Conservation (phyloP, 345 rosid genomes). For the Leavenworthia alabamica region DNA sequence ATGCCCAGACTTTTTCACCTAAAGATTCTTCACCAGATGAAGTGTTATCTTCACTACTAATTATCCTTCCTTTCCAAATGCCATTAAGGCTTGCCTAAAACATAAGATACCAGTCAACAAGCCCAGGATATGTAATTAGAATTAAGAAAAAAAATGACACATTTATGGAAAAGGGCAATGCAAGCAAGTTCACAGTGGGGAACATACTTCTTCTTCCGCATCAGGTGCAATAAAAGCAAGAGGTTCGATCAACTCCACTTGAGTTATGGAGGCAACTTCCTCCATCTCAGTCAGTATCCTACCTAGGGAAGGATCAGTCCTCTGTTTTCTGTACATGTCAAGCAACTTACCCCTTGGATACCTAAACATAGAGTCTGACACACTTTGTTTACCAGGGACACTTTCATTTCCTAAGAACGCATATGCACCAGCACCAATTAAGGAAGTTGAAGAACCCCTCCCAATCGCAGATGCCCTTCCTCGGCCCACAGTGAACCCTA, state of each 20-base stretch:
- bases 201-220: slow-evolving; percentile 66
- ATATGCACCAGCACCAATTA: slow-evolving; percentile 19
- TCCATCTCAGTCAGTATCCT: slow-evolving; percentile 60
- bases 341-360: slow-evolving; percentile 74
- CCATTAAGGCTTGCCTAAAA: slow-evolving; percentile 50
- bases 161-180: neutral
- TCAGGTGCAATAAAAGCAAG: slow-evolving; percentile 73
- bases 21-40: slow-evolving; percentile 37
- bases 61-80: slow-evolving; percentile 68
- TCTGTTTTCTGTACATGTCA: slow-evolving; percentile 30
- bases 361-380: slow-evolving; percentile 31
- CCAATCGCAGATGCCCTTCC: slow-evolving; percentile 44
- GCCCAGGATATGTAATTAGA: slow-evolving; percentile 4
- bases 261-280: slow-evolving; percentile 39
- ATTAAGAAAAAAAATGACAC: slow-evolving; percentile 6
- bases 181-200: neutral
- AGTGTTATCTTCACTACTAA: slow-evolving; percentile 50
- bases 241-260: slow-evolving; percentile 42
- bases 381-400: slow-evolving; percentile 23
- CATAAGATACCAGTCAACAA: neutral
- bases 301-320: slow-evolving; percentile 24
- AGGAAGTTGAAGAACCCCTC: slow-evolving; percentile 24
- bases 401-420: slow-evolving; percentile 9
- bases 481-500: slow-evolving; percentile 67
- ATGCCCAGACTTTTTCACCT: slow-evolving; percentile 41